Conservation (phyloP, 1,284 basidiomycete species). For the Austroboletus niveus region DNA sequence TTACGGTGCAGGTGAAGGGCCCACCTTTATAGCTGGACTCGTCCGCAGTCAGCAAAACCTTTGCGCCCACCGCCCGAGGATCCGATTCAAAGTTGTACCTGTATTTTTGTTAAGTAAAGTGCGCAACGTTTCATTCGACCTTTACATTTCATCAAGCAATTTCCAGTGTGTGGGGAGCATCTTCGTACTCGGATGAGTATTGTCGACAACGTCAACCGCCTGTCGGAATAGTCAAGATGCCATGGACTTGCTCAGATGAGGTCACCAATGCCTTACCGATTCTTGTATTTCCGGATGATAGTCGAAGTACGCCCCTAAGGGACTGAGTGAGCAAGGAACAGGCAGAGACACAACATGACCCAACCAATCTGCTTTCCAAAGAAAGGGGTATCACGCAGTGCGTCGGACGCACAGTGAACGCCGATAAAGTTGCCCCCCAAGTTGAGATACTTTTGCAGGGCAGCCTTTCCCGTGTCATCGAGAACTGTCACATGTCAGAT, state of each 20-base stretch:
- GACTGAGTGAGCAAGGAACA: background rate
- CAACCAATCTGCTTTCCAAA: constrained; percentile 47
- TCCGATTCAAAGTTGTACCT: constrained; percentile 70
- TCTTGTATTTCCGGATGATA: constrained; percentile 64
- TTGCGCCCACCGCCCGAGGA: constrained; percentile 54
- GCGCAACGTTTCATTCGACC: background rate
- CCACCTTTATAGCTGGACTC: constrained; percentile 31
- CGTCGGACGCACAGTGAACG: constrained; percentile 70
- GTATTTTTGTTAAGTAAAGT: background rate
- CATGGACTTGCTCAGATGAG: background rate
- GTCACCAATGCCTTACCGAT: constrained; percentile 35
- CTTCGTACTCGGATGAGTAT: constrained; percentile 56
- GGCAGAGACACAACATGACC: background rate
- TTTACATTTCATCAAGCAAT: constrained; percentile 49
- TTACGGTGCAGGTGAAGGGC: background rate
- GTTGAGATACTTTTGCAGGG: constrained; percentile 60
- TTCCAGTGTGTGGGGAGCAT: constrained; percentile 56
- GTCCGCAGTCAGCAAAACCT: constrained; percentile 51
- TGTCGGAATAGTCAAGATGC: constrained; percentile 21
- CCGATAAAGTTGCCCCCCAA: constrained; percentile 70
- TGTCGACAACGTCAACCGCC: constrained; percentile 52
- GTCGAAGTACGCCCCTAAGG: constrained; percentile 59
- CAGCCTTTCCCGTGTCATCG: constrained; percentile 50
- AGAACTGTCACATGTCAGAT: constrained; percentile 43
- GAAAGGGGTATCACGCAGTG: constrained; percentile 63